Percentiles rank a stretch among this genome's conserved stretches.
Evolutionary conservation across 768 basidiomycete species (phyloP).

Genomic region (Termitomyces sp.): DNA sequence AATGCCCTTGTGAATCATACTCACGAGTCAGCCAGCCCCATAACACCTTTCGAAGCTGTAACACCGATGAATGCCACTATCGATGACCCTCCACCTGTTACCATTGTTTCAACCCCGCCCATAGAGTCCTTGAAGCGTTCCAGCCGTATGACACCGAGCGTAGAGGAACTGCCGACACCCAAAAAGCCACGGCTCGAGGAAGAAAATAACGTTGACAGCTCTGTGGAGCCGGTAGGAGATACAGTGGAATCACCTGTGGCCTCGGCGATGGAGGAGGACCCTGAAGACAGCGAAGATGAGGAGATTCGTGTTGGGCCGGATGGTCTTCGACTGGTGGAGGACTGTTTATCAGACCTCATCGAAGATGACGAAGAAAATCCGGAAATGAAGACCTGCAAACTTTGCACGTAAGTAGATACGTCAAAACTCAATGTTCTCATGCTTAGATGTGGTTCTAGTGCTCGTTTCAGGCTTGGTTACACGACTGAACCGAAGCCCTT

Average conservation of each 20-base stretch:
- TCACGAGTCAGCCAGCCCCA: background rate
- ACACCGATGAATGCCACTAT: slow-evolving; percentile 3
- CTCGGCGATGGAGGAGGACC: background rate
- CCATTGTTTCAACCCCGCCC: slow-evolving; percentile 2
- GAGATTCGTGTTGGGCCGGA: slow-evolving; percentile 39
- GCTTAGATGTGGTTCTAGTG: slow-evolving; percentile 24
- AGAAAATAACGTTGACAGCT: background rate
- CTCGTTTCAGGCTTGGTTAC: slow-evolving; percentile 32
- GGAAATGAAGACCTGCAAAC: slow-evolving; percentile 37
- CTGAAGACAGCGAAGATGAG: slow-evolving; percentile 22
- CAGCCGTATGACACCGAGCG: background rate
- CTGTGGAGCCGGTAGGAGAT: background rate
- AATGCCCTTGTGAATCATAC: background rate
- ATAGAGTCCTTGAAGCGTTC: slow-evolving; percentile 15
- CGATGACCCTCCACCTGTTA: background rate
- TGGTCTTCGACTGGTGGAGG: slow-evolving; percentile 37
- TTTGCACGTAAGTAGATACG: slow-evolving; percentile 49
- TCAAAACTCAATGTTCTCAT: background rate
- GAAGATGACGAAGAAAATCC: slow-evolving; percentile 29
- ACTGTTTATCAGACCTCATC: slow-evolving; percentile 46
- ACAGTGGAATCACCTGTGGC: background rate
- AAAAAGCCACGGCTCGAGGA: slow-evolving; percentile 17
- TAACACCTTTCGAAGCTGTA: slow-evolving; percentile 5
- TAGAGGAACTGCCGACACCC: slow-evolving; percentile 2
- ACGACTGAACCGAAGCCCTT: slow-evolving; percentile 35